Evolutionary conservation across 2,329 filamentous ascomycete genomes (phyloP).

Genomic region (Pseudopithomyces maydicus): DNA sequence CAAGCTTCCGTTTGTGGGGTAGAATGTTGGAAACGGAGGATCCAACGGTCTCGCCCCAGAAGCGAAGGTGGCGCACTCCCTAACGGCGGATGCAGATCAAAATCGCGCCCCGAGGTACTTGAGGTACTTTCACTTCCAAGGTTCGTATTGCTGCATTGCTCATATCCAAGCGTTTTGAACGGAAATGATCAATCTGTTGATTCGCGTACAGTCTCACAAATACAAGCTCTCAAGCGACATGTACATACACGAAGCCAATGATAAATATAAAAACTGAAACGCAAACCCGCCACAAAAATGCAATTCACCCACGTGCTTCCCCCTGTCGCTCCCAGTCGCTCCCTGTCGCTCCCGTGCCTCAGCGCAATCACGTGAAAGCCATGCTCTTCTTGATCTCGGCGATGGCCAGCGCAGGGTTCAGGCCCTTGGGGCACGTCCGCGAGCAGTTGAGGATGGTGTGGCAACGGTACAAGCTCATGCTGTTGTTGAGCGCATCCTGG

Average conservation of each 20-base stretch:
- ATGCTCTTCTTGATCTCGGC: slow-evolving; percentile 99
- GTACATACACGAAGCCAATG: slow-evolving; percentile 19
- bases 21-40: background rate
- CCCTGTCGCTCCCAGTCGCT: no score
- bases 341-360: background rate
- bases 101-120: no score
- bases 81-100: background rate
- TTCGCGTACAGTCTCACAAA: slow-evolving; percentile 26
- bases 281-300: background rate
- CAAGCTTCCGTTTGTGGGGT: background rate
- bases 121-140: no score
- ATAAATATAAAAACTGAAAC: background rate
- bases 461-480: slow-evolving; percentile 98
- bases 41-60: background rate
- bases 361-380: slow-evolving; percentile 57
- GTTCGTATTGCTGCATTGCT: no score
- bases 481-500: slow-evolving; percentile 93
- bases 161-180: background rate
- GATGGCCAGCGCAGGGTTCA: slow-evolving; percentile 95
- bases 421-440: slow-evolving; percentile 94
- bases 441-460: slow-evolving; percentile 99
- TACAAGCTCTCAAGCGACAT: slow-evolving; percentile 19
- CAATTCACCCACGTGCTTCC: background rate
- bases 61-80: background rate
- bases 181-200: slow-evolving; percentile 16